Evolutionary conservation across 2,329 filamentous ascomycete species (phyloP).

Genomic region (Metarhizium album): DNA sequence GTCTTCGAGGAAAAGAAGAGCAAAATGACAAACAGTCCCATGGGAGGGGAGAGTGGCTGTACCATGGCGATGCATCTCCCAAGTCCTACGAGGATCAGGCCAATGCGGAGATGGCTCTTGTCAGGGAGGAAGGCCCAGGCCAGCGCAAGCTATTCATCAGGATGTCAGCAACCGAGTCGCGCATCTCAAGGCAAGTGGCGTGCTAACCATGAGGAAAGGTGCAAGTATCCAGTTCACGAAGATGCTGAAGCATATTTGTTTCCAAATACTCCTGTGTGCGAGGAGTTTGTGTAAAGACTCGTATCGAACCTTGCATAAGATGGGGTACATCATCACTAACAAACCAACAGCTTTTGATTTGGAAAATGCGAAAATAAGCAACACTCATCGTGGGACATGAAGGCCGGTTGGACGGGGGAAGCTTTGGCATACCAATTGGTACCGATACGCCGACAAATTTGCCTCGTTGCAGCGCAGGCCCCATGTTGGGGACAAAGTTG

Average conservation of each 20-base stretch:
- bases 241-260: slow-evolving; percentile 67
- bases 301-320: slow-evolving; percentile 75
- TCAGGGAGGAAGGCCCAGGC: slow-evolving; percentile 60
- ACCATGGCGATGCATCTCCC: slow-evolving; percentile 80
- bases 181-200: background rate
- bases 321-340: slow-evolving; percentile 90
- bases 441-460: slow-evolving; percentile 60
- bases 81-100: slow-evolving; percentile 71
- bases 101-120: slow-evolving; percentile 45
- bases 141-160: slow-evolving; percentile 43
- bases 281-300: slow-evolving; percentile 63
- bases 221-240: slow-evolving; percentile 76
- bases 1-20: background rate
- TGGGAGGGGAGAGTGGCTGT: too few relatives aligned
- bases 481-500: slow-evolving; percentile 58
- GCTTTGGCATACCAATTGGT: slow-evolving; percentile 42
- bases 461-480: slow-evolving; percentile 53
- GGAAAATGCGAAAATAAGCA: background rate
- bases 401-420: too few relatives aligned
- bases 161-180: background rate
- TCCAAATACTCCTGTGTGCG: slow-evolving; percentile 53
- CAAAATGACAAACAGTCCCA: too few relatives aligned
- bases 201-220: slow-evolving; percentile 64
- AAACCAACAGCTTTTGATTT: slow-evolving; percentile 56
- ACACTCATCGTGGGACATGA: too few relatives aligned